Conservation (phyloP, 306 rosid genomes). For the Comarum palustre region DNA sequence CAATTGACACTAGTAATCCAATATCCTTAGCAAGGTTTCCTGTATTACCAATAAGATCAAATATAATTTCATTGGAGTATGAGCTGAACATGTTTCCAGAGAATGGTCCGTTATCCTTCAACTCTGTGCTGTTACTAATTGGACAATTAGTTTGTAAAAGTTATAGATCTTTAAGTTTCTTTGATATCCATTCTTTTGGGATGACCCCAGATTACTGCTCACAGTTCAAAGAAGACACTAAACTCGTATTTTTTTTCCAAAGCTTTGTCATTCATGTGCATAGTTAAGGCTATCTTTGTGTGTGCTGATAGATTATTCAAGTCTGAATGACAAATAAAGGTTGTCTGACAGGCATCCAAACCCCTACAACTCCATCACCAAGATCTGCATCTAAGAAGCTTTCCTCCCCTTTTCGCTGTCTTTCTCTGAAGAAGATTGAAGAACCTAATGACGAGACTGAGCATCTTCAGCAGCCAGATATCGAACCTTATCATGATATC, state of each 20-base stretch:
- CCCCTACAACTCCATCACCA: slow-evolving; percentile 63
- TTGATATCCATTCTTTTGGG: background rate
- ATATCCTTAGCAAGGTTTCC: background rate
- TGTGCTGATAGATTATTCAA: slow-evolving; percentile 16
- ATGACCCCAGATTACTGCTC: background rate
- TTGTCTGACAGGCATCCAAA: slow-evolving; percentile 43
- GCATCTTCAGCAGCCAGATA: slow-evolving; percentile 62
- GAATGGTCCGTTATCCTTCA: background rate
- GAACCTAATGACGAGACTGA: slow-evolving; percentile 72
- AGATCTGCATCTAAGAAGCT: slow-evolving; percentile 80
- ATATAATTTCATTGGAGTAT: background rate
- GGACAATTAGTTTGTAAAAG: background rate
- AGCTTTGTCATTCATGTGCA: background rate
- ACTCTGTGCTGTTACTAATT: background rate
- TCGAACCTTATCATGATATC: slow-evolving; percentile 60
- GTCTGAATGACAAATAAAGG: slow-evolving; percentile 10
- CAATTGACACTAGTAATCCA: background rate
- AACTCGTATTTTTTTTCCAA: background rate
- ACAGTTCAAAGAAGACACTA: slow-evolving; percentile 4
- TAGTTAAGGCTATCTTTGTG: background rate
- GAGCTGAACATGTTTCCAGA: background rate
- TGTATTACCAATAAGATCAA: background rate
- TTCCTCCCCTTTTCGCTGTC: slow-evolving; percentile 80
- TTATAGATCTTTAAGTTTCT: background rate
- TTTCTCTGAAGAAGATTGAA: slow-evolving; percentile 78